Base-by-base conservation (phyloP, 2,329 filamentous ascomycete species). In the Pseudogymnoascus sp. region DNA sequence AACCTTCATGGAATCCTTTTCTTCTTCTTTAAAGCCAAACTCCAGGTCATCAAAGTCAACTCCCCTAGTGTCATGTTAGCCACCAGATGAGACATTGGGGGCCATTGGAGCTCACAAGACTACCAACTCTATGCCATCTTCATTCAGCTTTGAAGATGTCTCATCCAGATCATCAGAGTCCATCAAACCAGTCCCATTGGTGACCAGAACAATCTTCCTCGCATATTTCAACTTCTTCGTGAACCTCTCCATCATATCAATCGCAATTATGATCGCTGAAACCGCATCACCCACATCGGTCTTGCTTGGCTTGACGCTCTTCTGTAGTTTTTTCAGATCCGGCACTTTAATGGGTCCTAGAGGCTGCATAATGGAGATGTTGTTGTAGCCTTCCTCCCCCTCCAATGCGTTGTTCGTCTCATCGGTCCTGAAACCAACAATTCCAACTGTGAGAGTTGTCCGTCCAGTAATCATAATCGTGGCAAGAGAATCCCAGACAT, bases 41-140 rank as follows among this genome's bases (percentile, higher is more conserved):
- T 96, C 92, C 1, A 84, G 73, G 73, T 97, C 92, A 72, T 99
- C 92, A 74, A 99, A 97, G 73, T 99, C 94, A 16, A 96, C 84
- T 12, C 94, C 94, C 62, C 89, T 92, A 64, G 3, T 47, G 21
- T 31, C 33, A 21, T 64, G 75, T 73, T 66, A 72, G 68, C 56
- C 59, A 63, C 40, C 56, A 1, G 37, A 50, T 21, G 1, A 44
- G 5, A 56, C 59, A 12, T 59, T 23, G 21, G 23, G 4, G 4
- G 66, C 60, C 47, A 42, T 71, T 16, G 4, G 16, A 63, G 81
- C 88, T 75, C 75, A 92, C 88, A 97, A 77, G 10, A 97, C 78
- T 1, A 88, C 82, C 47, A 99, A 78, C 66, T 94, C 85, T 65
- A 97, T 94, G 3, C 82, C 83, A 38, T 88, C 84, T 7, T 88